Evolutionary conservation across 192 early-diverging fungal genomes (phyloP), one percentile per base, ranked within the genome.

Genomic region (Coemansia sp.): DNA sequence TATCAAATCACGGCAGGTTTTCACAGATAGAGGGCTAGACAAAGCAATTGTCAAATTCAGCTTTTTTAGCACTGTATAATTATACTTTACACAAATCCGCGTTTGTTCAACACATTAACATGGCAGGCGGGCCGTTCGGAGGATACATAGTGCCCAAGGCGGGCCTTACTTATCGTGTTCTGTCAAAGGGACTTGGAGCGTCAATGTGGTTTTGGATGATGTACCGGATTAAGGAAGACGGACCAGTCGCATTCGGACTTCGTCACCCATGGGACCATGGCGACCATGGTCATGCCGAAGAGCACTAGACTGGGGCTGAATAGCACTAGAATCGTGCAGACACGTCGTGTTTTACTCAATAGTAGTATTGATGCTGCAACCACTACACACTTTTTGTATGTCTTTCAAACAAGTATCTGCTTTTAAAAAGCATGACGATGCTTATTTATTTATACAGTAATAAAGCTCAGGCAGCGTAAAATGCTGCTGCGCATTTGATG

Each of bases 141-240:
- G 72, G 72, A 57, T 82, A 63, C 40, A 51, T 79, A 15, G 68
- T 63, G 52, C 81, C 81, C 56, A 79, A 72, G 50, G 68, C 66
- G 1, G 56, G 61, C 10, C 26, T 74, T 37, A 60, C 47, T 15
- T 85, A 91, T 62, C 75, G 86, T 15, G 61, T 83, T 58, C 44
- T 75, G 54, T 85, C 86, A 31, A 91, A 89, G 71, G 60, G 71
- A 23, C 73, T 91, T 46, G 87, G 89, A 44, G 86, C 88, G 37
- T 61, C 86, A 69, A 87, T 89, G 88, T 91, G 87, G 87, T 89
- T 91, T 68, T 91, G 86, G 86, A 88, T 91, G 83, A 89, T 91
- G 88, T 91, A 91, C 78, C 84, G 87, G 57, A 82, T 86, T 24
- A 89, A 89, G 79, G 83, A 91, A 68, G 88, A 91, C 61, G 86